Base-by-base conservation (phyloP, 208 protist genomes). In the Herpetomonas samuelpessoai region DNA sequence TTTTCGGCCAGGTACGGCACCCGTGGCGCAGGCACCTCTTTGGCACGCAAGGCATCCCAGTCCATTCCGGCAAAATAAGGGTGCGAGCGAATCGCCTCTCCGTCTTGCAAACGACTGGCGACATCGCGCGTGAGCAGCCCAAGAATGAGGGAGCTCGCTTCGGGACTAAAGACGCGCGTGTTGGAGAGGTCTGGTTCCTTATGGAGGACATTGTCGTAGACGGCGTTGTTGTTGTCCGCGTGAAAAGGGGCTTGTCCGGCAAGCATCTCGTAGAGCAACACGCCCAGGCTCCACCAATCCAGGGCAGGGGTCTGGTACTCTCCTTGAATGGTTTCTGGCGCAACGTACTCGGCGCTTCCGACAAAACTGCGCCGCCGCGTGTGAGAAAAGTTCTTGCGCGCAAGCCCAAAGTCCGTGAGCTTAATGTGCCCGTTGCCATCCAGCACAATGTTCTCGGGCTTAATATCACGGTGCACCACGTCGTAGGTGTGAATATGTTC, bases 241-340 rank as follows among this genome's bases (percentile, higher is more conserved):
- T 92, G 92, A 59, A 98, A 98, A 10, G 96, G 96, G 21, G 95
- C 68, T n/a, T 67, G 48, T n/a, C 93, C 96, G 1, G 62, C 46
- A 6, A 98, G 60, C 87, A 98, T 95, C 71, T 98, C 94, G 76
- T 97, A 99, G 28, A 98, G 62, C 53, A 99, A 66, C 19, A 98
- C 93, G 14, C 98, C 98, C 29, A 97, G 79, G 48, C 79, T 82
- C 97, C 98, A 99, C 96, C 95, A 98, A 67, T 99, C 98, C 14
- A 98, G 79, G n/a, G 93, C 89, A 24, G 81, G 89, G 28, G 95
- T 97, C 74, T 99, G 93, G 3, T 73, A 71, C 28, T 91, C 76
- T 0, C 88, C 81, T 39, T 76, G 68, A 22, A 99, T 78, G 39
- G 92, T 90, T 71, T 98, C 95, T 1, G 96, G 93, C 0, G 97